Evolutionary conservation across 306 rosid genomes (phyloP).

Genomic region (Corylus avellana): DNA sequence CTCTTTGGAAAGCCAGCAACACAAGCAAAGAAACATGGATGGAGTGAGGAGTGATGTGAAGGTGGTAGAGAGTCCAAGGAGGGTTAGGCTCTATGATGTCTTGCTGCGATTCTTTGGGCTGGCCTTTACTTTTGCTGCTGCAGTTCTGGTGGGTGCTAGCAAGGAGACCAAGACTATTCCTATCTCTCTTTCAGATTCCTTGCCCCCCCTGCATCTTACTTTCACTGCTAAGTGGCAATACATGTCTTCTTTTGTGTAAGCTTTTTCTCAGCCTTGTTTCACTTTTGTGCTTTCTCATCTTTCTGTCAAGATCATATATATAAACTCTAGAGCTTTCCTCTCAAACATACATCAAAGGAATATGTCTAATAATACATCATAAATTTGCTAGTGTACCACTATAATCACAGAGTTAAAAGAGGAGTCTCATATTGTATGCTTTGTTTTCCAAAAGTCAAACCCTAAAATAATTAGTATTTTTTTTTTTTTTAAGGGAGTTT

Average conservation of each 20-base stretch:
- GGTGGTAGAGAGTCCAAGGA: slow-evolving; percentile 29
- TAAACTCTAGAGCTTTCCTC: no score
- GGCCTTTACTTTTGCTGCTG: slow-evolving; percentile 45
- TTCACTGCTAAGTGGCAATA: slow-evolving; percentile 70
- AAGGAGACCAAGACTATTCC: slow-evolving; percentile 45
- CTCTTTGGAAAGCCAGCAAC: not conserved
- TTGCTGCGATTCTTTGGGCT: slow-evolving; percentile 39
- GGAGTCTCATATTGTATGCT: no score
- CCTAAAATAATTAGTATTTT: no score
- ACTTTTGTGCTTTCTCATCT: no score
- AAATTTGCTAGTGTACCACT: no score
- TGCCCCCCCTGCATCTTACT: slow-evolving; percentile 43
- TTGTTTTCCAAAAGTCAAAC: no score
- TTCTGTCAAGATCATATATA: no score
- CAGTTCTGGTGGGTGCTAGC: slow-evolving; percentile 45
- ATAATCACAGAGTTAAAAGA: no score
- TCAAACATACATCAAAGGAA: no score
- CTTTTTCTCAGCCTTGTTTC: not conserved
- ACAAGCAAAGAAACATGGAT: slow-evolving; percentile 18
- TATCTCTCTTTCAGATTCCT: slow-evolving; percentile 14
- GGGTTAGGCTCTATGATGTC: slow-evolving; percentile 25
- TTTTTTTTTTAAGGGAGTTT: no score
- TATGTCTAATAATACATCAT: no score
- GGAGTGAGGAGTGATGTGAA: slow-evolving; percentile 40
- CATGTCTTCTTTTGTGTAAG: slow-evolving; percentile 65